A percentile compares a stretch with the other conserved stretches of the same genome.
Evolutionary conservation across 2,329 filamentous ascomycete genomes (phyloP).

Genomic region (Penicillium sp.): DNA sequence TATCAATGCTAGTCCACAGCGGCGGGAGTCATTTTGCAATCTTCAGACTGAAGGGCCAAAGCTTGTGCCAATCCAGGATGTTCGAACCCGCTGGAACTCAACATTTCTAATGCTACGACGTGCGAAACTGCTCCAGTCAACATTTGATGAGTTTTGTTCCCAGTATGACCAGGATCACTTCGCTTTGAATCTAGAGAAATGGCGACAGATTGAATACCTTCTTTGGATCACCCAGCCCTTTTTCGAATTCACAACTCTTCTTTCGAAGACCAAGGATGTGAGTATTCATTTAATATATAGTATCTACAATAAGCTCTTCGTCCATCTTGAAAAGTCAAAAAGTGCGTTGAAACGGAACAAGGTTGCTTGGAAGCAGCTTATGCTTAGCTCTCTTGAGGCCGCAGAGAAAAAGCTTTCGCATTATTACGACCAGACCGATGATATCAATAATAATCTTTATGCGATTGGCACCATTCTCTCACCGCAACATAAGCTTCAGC

Average conservation of each 20-base stretch:
- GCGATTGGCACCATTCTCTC: slow-evolving; percentile 13
- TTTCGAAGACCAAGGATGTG: slow-evolving; percentile 7
- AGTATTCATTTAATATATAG: slow-evolving; percentile 2
- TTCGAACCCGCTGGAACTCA: slow-evolving; percentile 1
- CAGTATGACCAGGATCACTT: slow-evolving; percentile 5
- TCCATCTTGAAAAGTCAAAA: neutral
- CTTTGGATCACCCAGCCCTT: slow-evolving; percentile 10
- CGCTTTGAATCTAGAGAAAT: slow-evolving; percentile 9
- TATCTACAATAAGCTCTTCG: slow-evolving; percentile 7
- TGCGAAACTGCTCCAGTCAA: slow-evolving; percentile 9
- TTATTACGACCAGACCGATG: slow-evolving; percentile 10
- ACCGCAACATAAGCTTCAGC: slow-evolving; percentile 10
- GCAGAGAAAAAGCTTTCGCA: slow-evolving; percentile 9
- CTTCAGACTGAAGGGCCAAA: slow-evolving; percentile 12
- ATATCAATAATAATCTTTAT: slow-evolving; percentile 9
- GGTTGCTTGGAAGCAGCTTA: slow-evolving; percentile 12
- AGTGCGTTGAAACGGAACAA: slow-evolving; percentile 3
- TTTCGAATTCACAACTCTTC: slow-evolving; percentile 2
- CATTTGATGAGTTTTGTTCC: slow-evolving; percentile 1
- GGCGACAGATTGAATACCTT: slow-evolving; percentile 14
- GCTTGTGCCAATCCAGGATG: slow-evolving; percentile 18
- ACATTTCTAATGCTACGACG: slow-evolving; percentile 14
- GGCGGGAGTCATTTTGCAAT: slow-evolving; percentile 7
- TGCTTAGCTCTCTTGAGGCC: slow-evolving; percentile 9
- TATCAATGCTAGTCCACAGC: slow-evolving; percentile 16